These are phyloP conservation scores for Larix sibirica DNA, from an alignment of 83 land plant genomes.

Conservation along the genomic window DNA sequence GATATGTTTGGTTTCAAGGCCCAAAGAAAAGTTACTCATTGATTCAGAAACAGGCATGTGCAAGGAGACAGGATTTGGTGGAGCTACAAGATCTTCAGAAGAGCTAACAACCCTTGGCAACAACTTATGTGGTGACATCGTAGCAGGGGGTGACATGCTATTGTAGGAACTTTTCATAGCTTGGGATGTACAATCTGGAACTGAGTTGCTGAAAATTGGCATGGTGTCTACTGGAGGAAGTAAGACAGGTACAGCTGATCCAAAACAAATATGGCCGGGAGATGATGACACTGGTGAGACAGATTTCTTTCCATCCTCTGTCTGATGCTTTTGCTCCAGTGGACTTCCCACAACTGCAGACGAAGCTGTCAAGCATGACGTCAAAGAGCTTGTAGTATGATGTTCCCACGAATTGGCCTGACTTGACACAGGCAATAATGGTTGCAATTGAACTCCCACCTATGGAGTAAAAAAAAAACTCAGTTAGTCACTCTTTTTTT, in stretches of 20 bases:
- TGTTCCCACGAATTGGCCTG: conserved; percentile 61
- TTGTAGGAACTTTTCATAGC: not conserved
- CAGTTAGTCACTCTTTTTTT: not conserved
- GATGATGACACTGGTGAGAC: conserved; percentile 9
- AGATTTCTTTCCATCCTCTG: conserved; percentile 25
- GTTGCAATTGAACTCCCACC: conserved; percentile 12
- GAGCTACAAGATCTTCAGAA: conserved; percentile 60
- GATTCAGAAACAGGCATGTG: conserved; percentile 64
- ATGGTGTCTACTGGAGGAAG: conserved; percentile 19
- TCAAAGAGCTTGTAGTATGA: conserved; percentile 33
- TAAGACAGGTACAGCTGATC: conserved; percentile 25
- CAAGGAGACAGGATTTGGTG: conserved; percentile 50
- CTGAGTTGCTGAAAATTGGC: conserved; percentile 13
- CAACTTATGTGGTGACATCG: conserved; percentile 18
- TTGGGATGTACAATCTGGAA: conserved; percentile 19
- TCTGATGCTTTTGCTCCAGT: conserved; percentile 13
- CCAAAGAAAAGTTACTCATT: conserved; percentile 59
- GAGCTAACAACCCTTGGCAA: conserved; percentile 38
- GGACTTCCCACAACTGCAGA: conserved; percentile 24
- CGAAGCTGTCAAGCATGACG: conserved; percentile 26
- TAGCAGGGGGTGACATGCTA: conserved; percentile 17
- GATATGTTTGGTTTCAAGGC: conserved; percentile 37
- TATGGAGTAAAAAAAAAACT: not conserved
- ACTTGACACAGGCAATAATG: conserved; percentile 20
- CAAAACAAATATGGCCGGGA: conserved; percentile 31